These are phyloP conservation scores for Testicularia cyperi DNA, from an alignment of 1,284 basidiomycete genomes.

Conservation along the genomic window DNA sequence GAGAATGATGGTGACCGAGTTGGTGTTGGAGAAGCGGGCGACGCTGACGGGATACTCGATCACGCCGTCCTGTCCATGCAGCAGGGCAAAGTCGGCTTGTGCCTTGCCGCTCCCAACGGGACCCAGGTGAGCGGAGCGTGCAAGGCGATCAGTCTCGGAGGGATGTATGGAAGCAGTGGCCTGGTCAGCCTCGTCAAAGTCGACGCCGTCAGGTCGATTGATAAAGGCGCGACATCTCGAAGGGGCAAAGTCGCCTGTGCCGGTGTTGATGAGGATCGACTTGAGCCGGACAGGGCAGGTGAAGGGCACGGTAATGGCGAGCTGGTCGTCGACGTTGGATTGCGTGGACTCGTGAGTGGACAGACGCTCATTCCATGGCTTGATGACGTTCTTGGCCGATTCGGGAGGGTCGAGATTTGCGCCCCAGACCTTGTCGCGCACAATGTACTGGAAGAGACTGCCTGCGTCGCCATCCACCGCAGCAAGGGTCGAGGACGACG, in stretches of 20 bases:
- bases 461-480: conserved; percentile 38
- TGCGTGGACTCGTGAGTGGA: conserved; percentile 39
- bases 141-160: conserved; percentile 3
- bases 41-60: conserved; percentile 55
- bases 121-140: conserved; percentile 32
- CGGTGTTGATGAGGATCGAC: conserved; percentile 50
- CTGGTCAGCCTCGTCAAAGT: conserved; percentile 51
- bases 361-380: conserved; percentile 54
- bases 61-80: conserved; percentile 40
- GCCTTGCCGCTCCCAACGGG: conserved; percentile 43
- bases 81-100: conserved; percentile 56
- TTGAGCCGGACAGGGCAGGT: conserved; percentile 53
- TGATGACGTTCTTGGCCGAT: conserved; percentile 48
- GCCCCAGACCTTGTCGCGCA: conserved; percentile 52
- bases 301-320: conserved; percentile 57
- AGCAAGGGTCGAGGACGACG: conserved; percentile 8
- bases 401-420: conserved; percentile 54
- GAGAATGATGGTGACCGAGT: conserved; percentile 51
- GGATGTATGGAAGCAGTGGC: conserved; percentile 19
- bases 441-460: conserved; percentile 52
- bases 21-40: conserved; percentile 53
- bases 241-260: conserved; percentile 53
- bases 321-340: conserved; percentile 57
- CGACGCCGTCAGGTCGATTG: conserved; percentile 54
- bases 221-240: conserved; percentile 51